Conservation (phyloP, 2,329 filamentous ascomycete species). For the Cladosporium austrohemisphaericum region DNA sequence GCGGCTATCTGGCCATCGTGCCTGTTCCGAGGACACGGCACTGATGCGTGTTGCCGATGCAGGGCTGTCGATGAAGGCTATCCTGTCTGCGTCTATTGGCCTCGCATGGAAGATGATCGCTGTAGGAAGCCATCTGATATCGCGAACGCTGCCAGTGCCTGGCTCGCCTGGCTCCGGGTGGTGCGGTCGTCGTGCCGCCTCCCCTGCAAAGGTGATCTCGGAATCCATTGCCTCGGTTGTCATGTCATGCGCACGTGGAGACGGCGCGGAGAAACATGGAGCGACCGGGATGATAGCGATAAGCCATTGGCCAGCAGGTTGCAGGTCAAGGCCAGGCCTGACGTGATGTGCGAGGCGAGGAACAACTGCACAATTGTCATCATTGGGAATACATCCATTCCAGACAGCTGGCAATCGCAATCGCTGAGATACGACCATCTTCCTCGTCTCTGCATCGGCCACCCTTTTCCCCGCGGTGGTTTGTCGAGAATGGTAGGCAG, state of each 20-base stretch:
- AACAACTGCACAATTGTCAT: neutral
- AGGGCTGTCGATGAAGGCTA: conserved; percentile 6
- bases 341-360: neutral
- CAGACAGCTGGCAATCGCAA: neutral
- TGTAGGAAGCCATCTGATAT: too few relatives aligned
- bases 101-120: neutral
- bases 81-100: neutral
- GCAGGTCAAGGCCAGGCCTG: neutral
- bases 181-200: neutral
- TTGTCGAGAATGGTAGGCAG: conserved; percentile 10
- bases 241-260: neutral
- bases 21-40: neutral
- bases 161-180: too few relatives aligned
- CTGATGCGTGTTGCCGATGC: conserved; percentile 1
- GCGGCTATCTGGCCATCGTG: neutral
- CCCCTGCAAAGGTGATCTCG: neutral
- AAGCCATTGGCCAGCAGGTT: neutral
- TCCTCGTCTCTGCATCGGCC: neutral
- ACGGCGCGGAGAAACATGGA: neutral
- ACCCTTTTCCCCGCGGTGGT: too few relatives aligned
- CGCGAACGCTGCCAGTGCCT: too few relatives aligned
- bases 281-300: neutral
- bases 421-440: neutral
- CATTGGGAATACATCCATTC: neutral
- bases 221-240: conserved; percentile 2